Evolutionary conservation across 108 stramenopile species (phyloP), one percentile per base, ranked within the genome.

Genomic region (Heterococcus sp.): DNA sequence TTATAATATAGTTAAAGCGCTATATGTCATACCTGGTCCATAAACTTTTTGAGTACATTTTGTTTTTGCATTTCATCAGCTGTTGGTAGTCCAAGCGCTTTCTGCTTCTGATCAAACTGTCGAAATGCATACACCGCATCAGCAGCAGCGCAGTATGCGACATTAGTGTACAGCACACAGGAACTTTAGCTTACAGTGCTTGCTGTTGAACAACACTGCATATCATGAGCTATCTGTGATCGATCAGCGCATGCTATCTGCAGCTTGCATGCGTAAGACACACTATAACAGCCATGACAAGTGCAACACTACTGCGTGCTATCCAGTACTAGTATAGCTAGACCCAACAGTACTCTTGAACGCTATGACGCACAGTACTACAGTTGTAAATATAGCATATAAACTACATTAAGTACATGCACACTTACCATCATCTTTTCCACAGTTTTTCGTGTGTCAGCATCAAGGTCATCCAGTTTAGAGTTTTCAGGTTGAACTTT

Each of bases 401-500:
- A 26, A 63, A 63, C 26, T 26, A 63, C 58, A 21, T 26, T 26
- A 63, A 26, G n/a, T n/a, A n/a, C 58, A 63, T 26, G 21, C 58
- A 63, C 21, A 11, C 77, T 72, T 65, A 79, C 78, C 98, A 97
- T 98, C 98, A 99, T 98, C 84, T 99, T 99, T 87, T 98, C 98
- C 40, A 99, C 98, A 11, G 98, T 98, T 79, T 97, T 92, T 37
- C 97, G 86, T 32, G 97, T 98, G 76, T 98, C 98, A 21, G 95
- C 97, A 84, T 99, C 97, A 72, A 99, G 79, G 84, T 99, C 98
- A 2, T 71, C 79, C 70, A 99, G 89, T 46, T 93, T 91, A 34
- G 92, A 93, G 85, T 92, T 96, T 89, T 99, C 98, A 1, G 98
- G 98, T 66, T 95, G 93, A 27, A 99, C 94, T 89, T 95, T 95